Conservation (phyloP, 2,329 filamentous ascomycete genomes). For the Aspergillus brasiliensis region DNA sequence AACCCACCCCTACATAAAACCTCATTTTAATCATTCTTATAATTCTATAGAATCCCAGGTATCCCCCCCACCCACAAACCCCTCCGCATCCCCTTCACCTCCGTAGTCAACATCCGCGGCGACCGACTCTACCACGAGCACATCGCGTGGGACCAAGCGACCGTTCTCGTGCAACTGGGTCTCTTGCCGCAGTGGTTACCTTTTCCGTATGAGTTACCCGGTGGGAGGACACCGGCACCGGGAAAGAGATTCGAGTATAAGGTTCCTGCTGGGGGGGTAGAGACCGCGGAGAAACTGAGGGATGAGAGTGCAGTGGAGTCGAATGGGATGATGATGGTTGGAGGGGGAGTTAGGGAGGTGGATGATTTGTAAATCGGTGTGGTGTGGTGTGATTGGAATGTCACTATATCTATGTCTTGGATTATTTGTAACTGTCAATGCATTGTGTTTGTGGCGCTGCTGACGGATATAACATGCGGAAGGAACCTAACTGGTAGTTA, state of each 20-base stretch:
- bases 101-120: slow-evolving; percentile 68
- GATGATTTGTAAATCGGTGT: slow-evolving; percentile 13
- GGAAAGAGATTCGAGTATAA: slow-evolving; percentile 59
- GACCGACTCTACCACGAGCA: slow-evolving; percentile 71
- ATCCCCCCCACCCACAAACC: slow-evolving; percentile 58
- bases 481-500: too few relatives aligned
- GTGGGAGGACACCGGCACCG: slow-evolving; percentile 35
- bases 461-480: too few relatives aligned
- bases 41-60: slow-evolving; percentile 59
- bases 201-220: slow-evolving; percentile 59
- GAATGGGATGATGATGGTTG: slow-evolving; percentile 62
- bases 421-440: too few relatives aligned
- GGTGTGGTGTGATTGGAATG: too few relatives aligned
- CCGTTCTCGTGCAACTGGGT: slow-evolving; percentile 62
- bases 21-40: too few relatives aligned
- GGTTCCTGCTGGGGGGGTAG: slow-evolving; percentile 61
- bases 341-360: slow-evolving; percentile 34
- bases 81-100: slow-evolving; percentile 64
- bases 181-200: slow-evolving; percentile 66
- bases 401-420: too few relatives aligned
- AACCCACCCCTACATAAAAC: background rate
- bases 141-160: slow-evolving; percentile 70
- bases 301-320: slow-evolving; percentile 53
- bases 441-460: too few relatives aligned
- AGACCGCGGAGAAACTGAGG: slow-evolving; percentile 55